These are phyloP conservation scores for Mallotus nudiflorus DNA, from an alignment of 345 rosid species.

Conservation along the genomic window DNA sequence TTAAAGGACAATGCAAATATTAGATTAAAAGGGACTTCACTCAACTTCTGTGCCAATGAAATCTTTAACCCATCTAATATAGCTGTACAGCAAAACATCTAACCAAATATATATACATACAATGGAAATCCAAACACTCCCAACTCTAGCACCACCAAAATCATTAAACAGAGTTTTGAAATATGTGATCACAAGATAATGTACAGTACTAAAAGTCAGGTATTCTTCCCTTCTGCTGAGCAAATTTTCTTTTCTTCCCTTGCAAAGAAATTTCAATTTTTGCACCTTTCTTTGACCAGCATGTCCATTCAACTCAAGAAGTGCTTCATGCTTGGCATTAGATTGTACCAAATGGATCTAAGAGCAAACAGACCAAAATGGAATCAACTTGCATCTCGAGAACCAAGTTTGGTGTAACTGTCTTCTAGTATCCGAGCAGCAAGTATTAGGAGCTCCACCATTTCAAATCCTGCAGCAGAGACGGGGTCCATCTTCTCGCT, in stretches of 20 bases:
- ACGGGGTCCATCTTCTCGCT: constrained; percentile 63
- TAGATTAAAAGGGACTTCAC: too few species aligned
- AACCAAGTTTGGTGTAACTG: constrained; percentile 12
- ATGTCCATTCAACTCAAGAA: not conserved
- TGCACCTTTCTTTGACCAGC: not conserved
- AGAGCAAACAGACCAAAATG: constrained; percentile 2
- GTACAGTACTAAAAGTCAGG: not conserved
- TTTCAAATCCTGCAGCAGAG: constrained; percentile 91
- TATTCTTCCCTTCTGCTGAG: not conserved
- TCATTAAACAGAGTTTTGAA: not conserved
- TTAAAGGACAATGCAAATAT: too few species aligned
- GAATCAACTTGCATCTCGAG: constrained; percentile 19
- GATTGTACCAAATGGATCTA: not conserved
- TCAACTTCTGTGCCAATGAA: not conserved
- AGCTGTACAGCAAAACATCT: constrained; percentile 16
- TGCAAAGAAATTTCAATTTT: not conserved
- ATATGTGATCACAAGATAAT: constrained; percentile 10
- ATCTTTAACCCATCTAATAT: not conserved
- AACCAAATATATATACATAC: constrained; percentile 1
- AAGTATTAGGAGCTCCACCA: constrained; percentile 90
- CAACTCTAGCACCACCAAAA: not conserved
- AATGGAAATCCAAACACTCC: not conserved
- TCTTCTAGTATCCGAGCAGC: constrained; percentile 67
- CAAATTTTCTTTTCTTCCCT: not conserved
- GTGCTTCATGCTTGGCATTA: not conserved